Percentiles rank a stretch among this genome's conserved stretches.
Evolutionary conservation across 2,329 filamentous ascomycete species (phyloP).

Genomic region (Colletotrichum brevisporum): DNA sequence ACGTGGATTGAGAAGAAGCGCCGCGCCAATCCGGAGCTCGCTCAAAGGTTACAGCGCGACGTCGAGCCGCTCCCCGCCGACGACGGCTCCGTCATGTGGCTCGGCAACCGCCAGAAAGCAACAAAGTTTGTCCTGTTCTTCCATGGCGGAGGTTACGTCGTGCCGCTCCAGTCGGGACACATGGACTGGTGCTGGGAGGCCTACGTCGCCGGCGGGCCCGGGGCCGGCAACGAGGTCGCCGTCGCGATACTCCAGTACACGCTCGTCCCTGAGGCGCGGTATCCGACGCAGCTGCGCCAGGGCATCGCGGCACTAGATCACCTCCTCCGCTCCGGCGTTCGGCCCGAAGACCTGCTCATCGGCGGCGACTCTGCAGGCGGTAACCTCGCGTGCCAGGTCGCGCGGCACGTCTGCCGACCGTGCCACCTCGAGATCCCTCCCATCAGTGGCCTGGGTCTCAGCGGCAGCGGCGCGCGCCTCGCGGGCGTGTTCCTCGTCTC

Average conservation of each 20-base stretch:
- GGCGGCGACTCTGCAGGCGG: slow-evolving; percentile 55
- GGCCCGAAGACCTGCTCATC: slow-evolving; percentile 49
- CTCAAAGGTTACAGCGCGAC: slow-evolving; percentile 11
- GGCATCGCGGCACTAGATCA: slow-evolving; percentile 47
- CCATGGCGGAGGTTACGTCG: slow-evolving; percentile 49
- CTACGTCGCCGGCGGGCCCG: slow-evolving; percentile 41
- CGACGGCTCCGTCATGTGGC: slow-evolving; percentile 45
- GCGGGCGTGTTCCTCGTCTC: slow-evolving; percentile 51
- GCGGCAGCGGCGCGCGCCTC: slow-evolving; percentile 41
- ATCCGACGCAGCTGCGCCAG: slow-evolving; percentile 36
- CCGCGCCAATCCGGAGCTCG: slow-evolving; percentile 14
- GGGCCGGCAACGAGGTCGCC: slow-evolving; percentile 31
- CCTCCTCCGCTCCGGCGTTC: slow-evolving; percentile 48
- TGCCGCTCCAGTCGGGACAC: slow-evolving; percentile 43
- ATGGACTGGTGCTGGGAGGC: slow-evolving; percentile 47
- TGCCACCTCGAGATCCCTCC: slow-evolving; percentile 42
- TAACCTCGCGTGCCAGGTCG: slow-evolving; percentile 50
- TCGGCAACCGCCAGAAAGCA: slow-evolving; percentile 47
- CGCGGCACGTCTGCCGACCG: slow-evolving; percentile 52
- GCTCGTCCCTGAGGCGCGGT: slow-evolving; percentile 35
- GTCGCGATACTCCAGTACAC: slow-evolving; percentile 41
- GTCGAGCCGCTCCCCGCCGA: slow-evolving; percentile 26
- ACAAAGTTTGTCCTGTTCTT: slow-evolving; percentile 48
- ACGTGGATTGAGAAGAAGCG: slow-evolving; percentile 44
- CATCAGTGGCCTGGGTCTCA: slow-evolving; percentile 41